Base-by-base conservation (phyloP, 2,329 filamentous ascomycete genomes). In the Coniosporium tulheliwenetii region DNA sequence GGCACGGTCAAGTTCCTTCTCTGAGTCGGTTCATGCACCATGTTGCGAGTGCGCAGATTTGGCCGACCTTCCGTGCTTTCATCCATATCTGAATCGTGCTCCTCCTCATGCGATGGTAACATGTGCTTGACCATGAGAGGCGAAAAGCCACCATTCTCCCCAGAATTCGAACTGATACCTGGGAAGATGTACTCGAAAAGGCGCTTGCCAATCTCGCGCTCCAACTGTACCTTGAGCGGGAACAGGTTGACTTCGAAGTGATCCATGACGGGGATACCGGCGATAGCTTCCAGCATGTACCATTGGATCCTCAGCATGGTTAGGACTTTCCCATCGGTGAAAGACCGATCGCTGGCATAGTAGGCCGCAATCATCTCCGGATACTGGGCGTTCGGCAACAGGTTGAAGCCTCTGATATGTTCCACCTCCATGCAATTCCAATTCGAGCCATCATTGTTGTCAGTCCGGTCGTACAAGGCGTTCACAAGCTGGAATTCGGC, bases 181-280 rank as follows among this genome's bases (percentile, higher is more conserved):
- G 91, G 93, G 66, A 98, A 98, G 50, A 98, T 85, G 60, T 98
- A 98, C 62, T 95, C 87, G 50, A 98, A 94, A 2, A 98, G 68
- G 49, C 81, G 85, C 63, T 93, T 89, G 36, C 87, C 89, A 38
- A 94, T 79, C 51, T 96, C 87, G 31, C 79, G 81, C 60, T 98
- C 91, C 31, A 98, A 69, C 57, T 98, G 91, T 15, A 98, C 79
- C 59, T 86, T 93, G 57, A 98, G 74, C 0, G 91, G 93, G 58
- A 93, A 87, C 14, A 98, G 66, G 41, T 87, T 85, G 41, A 98
- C 84, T 59, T 96, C 87, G 53, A 98, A 98, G 52, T 93, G 83
- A 50, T 96, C 89, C 69, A 98, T 85, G 30, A 98, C 87, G 0
- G 89, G 85, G 45, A 98, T 98, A 38, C 91, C 91, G 32, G 89